phyloP scores from a whole-genome alignment of 768 basidiomycete genomes.

The Clathrus columnatus region DNA sequence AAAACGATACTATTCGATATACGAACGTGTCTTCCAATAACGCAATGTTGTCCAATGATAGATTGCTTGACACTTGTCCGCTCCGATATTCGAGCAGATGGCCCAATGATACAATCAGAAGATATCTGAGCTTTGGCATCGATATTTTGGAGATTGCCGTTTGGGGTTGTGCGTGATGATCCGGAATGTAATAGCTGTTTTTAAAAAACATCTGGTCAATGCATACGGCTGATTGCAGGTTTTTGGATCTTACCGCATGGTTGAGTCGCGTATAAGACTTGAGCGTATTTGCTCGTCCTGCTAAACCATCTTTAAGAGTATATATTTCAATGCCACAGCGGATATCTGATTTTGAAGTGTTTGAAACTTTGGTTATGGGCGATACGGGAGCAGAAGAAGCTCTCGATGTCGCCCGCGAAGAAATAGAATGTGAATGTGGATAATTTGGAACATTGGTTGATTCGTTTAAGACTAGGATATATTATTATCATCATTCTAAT shows the following conservation, averaged over 20 bases:
- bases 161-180: constrained; percentile 52
- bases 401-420: constrained; percentile 10
- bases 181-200: too few relatives aligned
- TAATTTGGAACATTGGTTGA: constrained; percentile 2
- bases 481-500: background rate
- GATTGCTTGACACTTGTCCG: constrained; percentile 72
- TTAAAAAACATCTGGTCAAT: too few relatives aligned
- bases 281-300: constrained; percentile 69
- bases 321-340: constrained; percentile 61
- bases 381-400: constrained; percentile 15
- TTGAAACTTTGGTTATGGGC: constrained; percentile 22
- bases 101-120: constrained; percentile 69
- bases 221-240: too few relatives aligned
- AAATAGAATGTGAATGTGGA: background rate
- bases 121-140: constrained; percentile 81
- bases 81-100: constrained; percentile 76
- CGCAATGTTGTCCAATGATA: constrained; percentile 73
- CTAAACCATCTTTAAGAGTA: constrained; percentile 40
- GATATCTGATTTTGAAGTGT: constrained; percentile 41
- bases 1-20: constrained; percentile 75
- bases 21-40: constrained; percentile 78
- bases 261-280: constrained; percentile 74
- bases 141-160: constrained; percentile 48
- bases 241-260: constrained; percentile 61
- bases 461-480: background rate